A percentile compares a stretch with the other conserved stretches of the same genome.
phyloP scores from a whole-genome alignment of 441 rosid species.

The Pelargonium myrrhifolium region DNA sequence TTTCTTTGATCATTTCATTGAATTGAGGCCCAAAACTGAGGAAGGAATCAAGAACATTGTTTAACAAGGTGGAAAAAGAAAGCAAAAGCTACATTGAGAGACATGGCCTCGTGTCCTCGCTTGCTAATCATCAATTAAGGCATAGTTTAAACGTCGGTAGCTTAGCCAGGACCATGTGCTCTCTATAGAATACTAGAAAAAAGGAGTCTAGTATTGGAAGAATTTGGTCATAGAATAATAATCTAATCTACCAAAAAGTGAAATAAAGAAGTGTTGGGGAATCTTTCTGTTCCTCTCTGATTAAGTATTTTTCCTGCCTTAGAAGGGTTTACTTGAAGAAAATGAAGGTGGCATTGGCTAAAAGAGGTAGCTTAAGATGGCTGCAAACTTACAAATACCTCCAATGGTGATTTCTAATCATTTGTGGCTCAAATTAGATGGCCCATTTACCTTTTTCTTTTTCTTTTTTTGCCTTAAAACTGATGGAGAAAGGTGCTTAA shows the following conservation, averaged over 20 bases:
- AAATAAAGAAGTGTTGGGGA: conserved; percentile 18
- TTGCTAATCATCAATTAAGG: conserved; percentile 17
- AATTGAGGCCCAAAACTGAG: conserved; percentile 21
- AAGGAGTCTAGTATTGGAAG: conserved; percentile 11
- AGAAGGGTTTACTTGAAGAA: conserved; percentile 12
- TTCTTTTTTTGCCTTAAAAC: conserved; percentile 7
- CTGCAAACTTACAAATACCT: conserved; percentile 24
- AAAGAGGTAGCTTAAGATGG: conserved; percentile 24
- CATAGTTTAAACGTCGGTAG: conserved; percentile 10
- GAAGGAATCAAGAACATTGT: conserved; percentile 24
- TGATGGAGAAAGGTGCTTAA: conserved; percentile 11
- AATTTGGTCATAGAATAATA: conserved; percentile 15
- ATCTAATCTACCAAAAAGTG: conserved; percentile 18
- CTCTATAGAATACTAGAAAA: conserved; percentile 16
- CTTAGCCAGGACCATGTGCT: conserved; percentile 33
- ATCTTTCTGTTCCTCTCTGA: conserved; percentile 16
- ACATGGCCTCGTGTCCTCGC: conserved; percentile 31
- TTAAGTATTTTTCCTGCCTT: conserved; percentile 6
- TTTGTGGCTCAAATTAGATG: conserved; percentile 22
- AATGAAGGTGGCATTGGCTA: conserved; percentile 23
- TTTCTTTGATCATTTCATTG: conserved; percentile 15
- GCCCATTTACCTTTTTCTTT: background rate
- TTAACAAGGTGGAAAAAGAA: conserved; percentile 8
- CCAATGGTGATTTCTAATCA: conserved; percentile 23
- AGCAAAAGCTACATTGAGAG: conserved; percentile 29